phyloP scores from a whole-genome alignment of 139 green algal genomes.

The Tetraselmis chui region DNA sequence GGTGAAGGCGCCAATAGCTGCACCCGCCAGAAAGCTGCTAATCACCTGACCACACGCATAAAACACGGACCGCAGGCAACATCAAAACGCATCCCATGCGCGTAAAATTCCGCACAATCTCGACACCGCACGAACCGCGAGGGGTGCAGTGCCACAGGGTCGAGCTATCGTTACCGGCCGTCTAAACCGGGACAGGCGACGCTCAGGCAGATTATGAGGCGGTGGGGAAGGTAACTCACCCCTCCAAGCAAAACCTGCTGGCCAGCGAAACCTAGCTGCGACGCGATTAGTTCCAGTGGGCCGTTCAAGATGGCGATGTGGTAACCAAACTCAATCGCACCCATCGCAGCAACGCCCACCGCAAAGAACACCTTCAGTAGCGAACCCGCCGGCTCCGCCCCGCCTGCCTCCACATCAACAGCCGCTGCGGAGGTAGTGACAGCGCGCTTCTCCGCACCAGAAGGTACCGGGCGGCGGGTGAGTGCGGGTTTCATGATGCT shows the following conservation, averaged over 20 bases:
- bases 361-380: conserved; percentile 33
- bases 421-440: background rate
- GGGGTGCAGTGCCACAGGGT: background rate
- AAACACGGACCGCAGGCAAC: too few species aligned
- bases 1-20: conserved; percentile 57
- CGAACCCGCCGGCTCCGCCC: conserved; percentile 1
- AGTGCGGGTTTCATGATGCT: background rate
- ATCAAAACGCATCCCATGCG: too few species aligned
- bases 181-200: background rate
- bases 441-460: background rate
- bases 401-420: background rate
- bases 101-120: too few species aligned
- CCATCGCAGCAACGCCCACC: conserved; percentile 52
- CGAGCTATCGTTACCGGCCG: background rate
- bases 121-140: background rate
- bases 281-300: conserved; percentile 69
- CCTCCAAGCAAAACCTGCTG: conserved; percentile 16
- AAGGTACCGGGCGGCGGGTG: background rate
- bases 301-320: conserved; percentile 86
- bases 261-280: conserved; percentile 67
- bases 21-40: conserved; percentile 66
- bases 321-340: conserved; percentile 79
- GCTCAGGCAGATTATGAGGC: background rate
- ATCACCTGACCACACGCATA: too few species aligned
- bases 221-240: background rate